Base-by-base conservation (phyloP, 768 basidiomycete genomes). In the Trametes maxima region DNA sequence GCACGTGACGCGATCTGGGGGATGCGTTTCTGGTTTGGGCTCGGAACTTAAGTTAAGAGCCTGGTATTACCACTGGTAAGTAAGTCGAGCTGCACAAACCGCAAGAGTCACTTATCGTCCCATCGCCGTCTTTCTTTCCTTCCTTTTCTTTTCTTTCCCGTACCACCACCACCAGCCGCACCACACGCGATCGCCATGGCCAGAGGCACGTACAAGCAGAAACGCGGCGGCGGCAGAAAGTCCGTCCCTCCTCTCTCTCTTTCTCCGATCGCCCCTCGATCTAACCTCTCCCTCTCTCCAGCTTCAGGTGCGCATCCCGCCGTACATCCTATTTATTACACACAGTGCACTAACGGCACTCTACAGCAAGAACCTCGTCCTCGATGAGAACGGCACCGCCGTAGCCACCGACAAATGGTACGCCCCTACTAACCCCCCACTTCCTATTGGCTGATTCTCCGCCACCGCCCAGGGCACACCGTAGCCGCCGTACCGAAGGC, bases 211-310 rank as follows among this genome's bases (percentile, higher is more conserved):
- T 92, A 84, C 78, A 94, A 94, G 82, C 80, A 85, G 66, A 90
- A 88, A 71, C 90, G 94, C 53, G 94, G 94, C 66, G 94, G 94
- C 39, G 94, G 94, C 53, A 84, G 94, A 62, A 87, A 78, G 71
- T 72, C 58, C 46, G 60, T 62, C 55, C 44, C 36, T 37, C 17
- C 33, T 33, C 42, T 45, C 44, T 19, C 33, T 45, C 19, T 19
- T 36, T 24, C 43, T 42, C 46, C 59, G 59, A 67, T 67, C 62
- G 37, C 16, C 50, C 17, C 46, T 54, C 44, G 59, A 53, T 53
- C 25, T 48, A 1, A 61, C 50, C 13, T 40, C 56, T 24, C 39
- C n/a, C 37, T 19, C 39, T 25, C 42, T 54, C n/a, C 48, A 73
- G 72, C 72, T 95, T 95, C 75, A 91, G 91, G 85, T 89, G 69